A percentile compares a stretch with the other conserved stretches of the same genome.
phyloP scores from a whole-genome alignment of 768 basidiomycete genomes.

The Auricularia heimuer region DNA sequence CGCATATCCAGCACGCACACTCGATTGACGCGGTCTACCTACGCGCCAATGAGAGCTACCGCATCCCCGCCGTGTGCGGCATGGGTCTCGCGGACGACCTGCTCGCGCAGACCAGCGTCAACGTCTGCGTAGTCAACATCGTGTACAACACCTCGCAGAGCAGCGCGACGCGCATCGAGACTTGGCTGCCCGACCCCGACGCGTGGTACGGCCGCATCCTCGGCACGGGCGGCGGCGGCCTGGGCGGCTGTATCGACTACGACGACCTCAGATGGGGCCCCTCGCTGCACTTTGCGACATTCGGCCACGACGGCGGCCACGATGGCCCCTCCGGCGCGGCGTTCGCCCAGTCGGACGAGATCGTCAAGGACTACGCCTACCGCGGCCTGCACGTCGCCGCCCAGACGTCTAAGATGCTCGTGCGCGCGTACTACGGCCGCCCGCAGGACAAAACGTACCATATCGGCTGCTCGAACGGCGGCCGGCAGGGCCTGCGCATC shows the following conservation, averaged over 20 bases:
- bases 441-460: slow-evolving; percentile 18
- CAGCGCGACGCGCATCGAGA: no score
- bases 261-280: slow-evolving; percentile 12
- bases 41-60: no score
- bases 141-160: no score
- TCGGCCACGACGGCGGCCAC: slow-evolving; percentile 19
- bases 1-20: no score
- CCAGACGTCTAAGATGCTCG: slow-evolving; percentile 18
- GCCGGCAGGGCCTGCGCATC: slow-evolving; percentile 20
- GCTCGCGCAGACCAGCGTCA: no score
- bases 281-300: slow-evolving; percentile 15
- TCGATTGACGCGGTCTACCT: no score
- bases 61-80: no score
- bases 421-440: slow-evolving; percentile 18
- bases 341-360: slow-evolving; percentile 15
- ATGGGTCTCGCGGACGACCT: no score
- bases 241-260: slow-evolving; percentile 11
- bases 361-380: slow-evolving; percentile 21
- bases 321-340: slow-evolving; percentile 13
- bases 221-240: no score
- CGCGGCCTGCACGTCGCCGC: slow-evolving; percentile 20
- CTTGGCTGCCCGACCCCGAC: no score
- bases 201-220: no score
- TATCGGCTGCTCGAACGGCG: slow-evolving; percentile 23
- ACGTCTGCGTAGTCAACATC: no score